Percentiles rank a stretch among this genome's conserved stretches.
phyloP scores from a whole-genome alignment of 768 basidiomycete genomes.

The Russula ochroleuca region DNA sequence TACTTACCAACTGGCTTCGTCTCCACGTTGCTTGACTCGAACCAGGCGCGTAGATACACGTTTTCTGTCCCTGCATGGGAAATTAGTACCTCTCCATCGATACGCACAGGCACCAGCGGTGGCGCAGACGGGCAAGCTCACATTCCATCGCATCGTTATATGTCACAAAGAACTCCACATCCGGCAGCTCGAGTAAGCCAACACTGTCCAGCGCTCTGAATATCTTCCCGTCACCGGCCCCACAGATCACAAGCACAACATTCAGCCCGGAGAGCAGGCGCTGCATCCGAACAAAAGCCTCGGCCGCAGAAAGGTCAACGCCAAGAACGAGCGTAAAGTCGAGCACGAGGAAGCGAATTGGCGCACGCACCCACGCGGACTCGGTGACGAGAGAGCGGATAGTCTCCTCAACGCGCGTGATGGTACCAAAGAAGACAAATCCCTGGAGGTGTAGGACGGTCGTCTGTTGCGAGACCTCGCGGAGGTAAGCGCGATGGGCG shows the following conservation, averaged over 20 bases:
- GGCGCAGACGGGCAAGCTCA: slow-evolving; percentile 38
- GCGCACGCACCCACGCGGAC: slow-evolving; percentile 64
- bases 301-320: slow-evolving; percentile 92
- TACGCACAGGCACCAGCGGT: no score
- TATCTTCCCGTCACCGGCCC: slow-evolving; percentile 57
- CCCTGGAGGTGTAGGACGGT: slow-evolving; percentile 85
- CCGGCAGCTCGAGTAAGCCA: slow-evolving; percentile 67
- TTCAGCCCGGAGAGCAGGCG: slow-evolving; percentile 67
- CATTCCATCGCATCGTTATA: slow-evolving; percentile 93
- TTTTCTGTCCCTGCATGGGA: slow-evolving; percentile 84
- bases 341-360: slow-evolving; percentile 85
- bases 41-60: slow-evolving; percentile 81
- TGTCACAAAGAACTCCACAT: slow-evolving; percentile 77
- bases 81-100: not conserved
- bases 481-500: slow-evolving; percentile 82
- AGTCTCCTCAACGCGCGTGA: slow-evolving; percentile 81
- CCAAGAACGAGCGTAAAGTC: slow-evolving; percentile 84
- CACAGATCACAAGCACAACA: slow-evolving; percentile 89
- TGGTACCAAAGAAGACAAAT: slow-evolving; percentile 92
- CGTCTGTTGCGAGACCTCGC: slow-evolving; percentile 90
- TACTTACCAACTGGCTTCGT: slow-evolving; percentile 43
- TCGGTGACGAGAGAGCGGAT: slow-evolving; percentile 72
- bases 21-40: slow-evolving; percentile 59
- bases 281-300: slow-evolving; percentile 91
- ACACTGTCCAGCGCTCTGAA: slow-evolving; percentile 74